A percentile compares a stretch with the other conserved stretches of the same genome.
phyloP scores from a whole-genome alignment of 169 alveolate species.

The Eimeria sp. region DNA sequence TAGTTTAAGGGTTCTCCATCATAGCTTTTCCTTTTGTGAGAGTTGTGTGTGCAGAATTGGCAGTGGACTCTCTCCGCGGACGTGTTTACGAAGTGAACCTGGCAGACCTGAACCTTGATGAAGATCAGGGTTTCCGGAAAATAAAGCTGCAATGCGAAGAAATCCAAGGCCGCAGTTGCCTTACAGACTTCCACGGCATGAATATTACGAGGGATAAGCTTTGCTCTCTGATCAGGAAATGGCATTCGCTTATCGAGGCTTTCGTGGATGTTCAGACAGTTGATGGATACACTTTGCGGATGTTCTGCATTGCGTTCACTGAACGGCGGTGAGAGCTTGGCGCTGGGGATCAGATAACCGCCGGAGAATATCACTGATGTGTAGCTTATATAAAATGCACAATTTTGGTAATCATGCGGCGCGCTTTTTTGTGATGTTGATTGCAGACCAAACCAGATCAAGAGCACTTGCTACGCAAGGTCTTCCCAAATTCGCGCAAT shows the following conservation, averaged over 20 bases:
- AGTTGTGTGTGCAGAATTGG: slow-evolving; percentile 92
- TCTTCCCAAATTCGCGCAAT: slow-evolving; percentile 97
- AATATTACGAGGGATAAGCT: slow-evolving; percentile 98
- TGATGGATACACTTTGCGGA: slow-evolving; percentile 97
- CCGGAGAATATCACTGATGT: background rate
- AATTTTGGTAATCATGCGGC: background rate
- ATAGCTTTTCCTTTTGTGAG: background rate
- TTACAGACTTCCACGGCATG: slow-evolving; percentile 98
- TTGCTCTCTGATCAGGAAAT: slow-evolving; percentile 98
- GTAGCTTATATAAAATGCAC: background rate
- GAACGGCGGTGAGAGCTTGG: slow-evolving; percentile 88
- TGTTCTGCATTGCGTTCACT: slow-evolving; percentile 99
- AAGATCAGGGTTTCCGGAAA: slow-evolving; percentile 97
- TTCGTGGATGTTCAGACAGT: slow-evolving; percentile 98
- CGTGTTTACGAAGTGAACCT: slow-evolving; percentile 97
- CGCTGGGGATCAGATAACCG: background rate
- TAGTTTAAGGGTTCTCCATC: background rate
- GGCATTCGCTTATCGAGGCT: slow-evolving; percentile 98
- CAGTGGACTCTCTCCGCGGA: slow-evolving; percentile 97
- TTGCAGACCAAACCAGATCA: slow-evolving; percentile 95
- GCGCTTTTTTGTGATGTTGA: background rate
- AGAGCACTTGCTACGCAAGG: slow-evolving; percentile 98
- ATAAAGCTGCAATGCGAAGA: slow-evolving; percentile 97
- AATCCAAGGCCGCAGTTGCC: slow-evolving; percentile 95
- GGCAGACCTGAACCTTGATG: slow-evolving; percentile 98